Evolutionary conservation across 2,329 filamentous ascomycete species (phyloP), one percentile per base, ranked within the genome.

Genomic region (Xylaria sp.): DNA sequence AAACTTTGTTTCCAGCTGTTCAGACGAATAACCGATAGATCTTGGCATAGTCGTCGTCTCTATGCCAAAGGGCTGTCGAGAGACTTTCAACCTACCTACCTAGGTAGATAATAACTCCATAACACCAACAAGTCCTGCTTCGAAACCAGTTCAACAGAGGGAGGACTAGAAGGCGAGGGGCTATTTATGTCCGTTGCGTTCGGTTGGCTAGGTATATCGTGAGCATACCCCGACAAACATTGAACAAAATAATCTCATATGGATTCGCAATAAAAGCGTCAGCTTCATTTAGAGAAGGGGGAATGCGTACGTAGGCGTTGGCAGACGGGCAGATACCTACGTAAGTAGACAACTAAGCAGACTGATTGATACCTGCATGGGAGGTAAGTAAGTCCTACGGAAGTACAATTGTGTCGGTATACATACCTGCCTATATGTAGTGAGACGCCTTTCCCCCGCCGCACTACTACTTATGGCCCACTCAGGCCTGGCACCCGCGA

Each of bases 1-100:
- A 64, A 64, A 53, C 64, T 27, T 59, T 57, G 6, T 47, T 53
- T 6, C 14, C 12, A 19, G 30, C 21, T 30, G 57, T 63, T 21
- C 2, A 19, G 21, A 45, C 30, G 34, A 56, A 30, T 42, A 42
- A 51, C 6, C 8, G 32, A 51, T 42, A 21, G 8, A 7, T 30
- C 9, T 21, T 17, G 12, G 42, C 39, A 30, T 34, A 54, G 17
- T 11, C 2, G 24, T 32, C 34, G 5, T 9, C 21, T 53, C 47
- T 9, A 24, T 59, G 30, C 36, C 53, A 53, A 12, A 34, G 45
- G 61, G 42, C 34, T 11, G 48, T 60, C 45, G 47, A 51, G 62
- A 27, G 47, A 47, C 45, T 34, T 30, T 9, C 12, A 59, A 48
- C 39, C 17, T 6, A 39, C 3, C 12, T 39, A 14, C 36, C 7